These are phyloP conservation scores for Aspergillus tanneri DNA, from an alignment of 2,329 filamentous ascomycete genomes.

Conservation along the genomic window DNA sequence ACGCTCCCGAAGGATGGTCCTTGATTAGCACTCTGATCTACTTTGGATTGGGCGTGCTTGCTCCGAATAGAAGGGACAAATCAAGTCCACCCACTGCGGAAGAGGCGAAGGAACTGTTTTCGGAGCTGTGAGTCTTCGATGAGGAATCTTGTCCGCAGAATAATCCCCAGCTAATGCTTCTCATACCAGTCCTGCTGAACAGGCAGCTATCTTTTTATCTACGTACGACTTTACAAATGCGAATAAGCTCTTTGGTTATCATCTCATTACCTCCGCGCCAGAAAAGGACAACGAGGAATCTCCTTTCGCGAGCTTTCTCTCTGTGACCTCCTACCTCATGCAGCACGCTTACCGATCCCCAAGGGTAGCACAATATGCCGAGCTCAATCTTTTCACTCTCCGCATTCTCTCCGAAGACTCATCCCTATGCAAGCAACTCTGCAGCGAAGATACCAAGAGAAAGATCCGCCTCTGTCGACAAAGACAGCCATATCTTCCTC, in stretches of 20 bases:
- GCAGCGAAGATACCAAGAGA: constrained; percentile 71
- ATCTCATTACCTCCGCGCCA: constrained; percentile 65
- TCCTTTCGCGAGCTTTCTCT: constrained; percentile 79
- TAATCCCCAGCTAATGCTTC: constrained; percentile 22
- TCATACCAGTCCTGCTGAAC: constrained; percentile 68
- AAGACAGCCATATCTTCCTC: constrained; percentile 77
- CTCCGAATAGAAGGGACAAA: constrained; percentile 64
- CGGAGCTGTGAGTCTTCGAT: constrained; percentile 59
- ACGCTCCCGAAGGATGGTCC: constrained; percentile 86
- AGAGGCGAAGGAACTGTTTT: constrained; percentile 77
- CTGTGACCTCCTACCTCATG: constrained; percentile 85
- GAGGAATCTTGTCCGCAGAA: constrained; percentile 11
- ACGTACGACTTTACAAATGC: constrained; percentile 92
- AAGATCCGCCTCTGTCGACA: constrained; percentile 84
- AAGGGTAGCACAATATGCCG: constrained; percentile 76
- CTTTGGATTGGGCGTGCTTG: constrained; percentile 76
- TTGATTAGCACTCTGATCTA: constrained; percentile 76
- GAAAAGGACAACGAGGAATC: constrained; percentile 65
- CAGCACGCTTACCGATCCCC: constrained; percentile 86
- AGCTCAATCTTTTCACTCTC: constrained; percentile 80
- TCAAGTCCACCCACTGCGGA: constrained; percentile 67
- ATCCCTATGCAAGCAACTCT: constrained; percentile 76
- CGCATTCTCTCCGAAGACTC: constrained; percentile 86
- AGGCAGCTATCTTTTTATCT: constrained; percentile 76
- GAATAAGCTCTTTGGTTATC: constrained; percentile 93